Conservation (phyloP, 2,329 filamentous ascomycete species). For the Colletotrichum karsti region DNA sequence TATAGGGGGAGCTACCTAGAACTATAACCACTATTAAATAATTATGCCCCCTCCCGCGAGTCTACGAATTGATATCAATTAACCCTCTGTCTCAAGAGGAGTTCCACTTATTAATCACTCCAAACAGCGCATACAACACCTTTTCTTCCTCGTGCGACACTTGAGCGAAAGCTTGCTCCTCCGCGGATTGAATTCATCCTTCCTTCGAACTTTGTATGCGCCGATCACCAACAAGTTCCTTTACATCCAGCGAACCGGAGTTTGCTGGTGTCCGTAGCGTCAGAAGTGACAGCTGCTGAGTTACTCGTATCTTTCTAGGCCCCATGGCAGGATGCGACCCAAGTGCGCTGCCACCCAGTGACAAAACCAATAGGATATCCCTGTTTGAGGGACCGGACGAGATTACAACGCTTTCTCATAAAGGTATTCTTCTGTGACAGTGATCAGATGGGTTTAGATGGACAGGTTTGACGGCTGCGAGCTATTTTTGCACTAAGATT, state of each 20-base stretch:
- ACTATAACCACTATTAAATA: too few relatives aligned
- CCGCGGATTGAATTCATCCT: neutral
- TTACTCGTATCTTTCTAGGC: too few relatives aligned
- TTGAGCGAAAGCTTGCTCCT: constrained; percentile 2
- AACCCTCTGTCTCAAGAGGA: neutral
- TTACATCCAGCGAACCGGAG: neutral
- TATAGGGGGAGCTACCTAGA: too few relatives aligned
- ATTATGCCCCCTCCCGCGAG: too few relatives aligned
- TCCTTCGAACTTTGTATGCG: neutral
- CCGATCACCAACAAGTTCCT: neutral
- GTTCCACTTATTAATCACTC: too few relatives aligned
- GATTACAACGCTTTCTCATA: neutral
- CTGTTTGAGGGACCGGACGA: neutral
- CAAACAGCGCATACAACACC: neutral
- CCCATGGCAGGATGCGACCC: neutral
- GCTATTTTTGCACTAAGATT: neutral
- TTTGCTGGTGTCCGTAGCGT: neutral
- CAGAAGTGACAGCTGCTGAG: neutral
- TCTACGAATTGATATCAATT: too few relatives aligned
- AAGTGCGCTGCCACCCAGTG: neutral
- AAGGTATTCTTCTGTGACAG: neutral
- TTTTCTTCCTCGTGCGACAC: constrained; percentile 8
- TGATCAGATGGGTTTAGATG: neutral
- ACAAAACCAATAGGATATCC: too few relatives aligned
- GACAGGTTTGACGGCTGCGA: neutral